These are phyloP conservation scores for Colletotrichum sp. DNA, from an alignment of 2,329 filamentous ascomycete species.

Conservation along the genomic window DNA sequence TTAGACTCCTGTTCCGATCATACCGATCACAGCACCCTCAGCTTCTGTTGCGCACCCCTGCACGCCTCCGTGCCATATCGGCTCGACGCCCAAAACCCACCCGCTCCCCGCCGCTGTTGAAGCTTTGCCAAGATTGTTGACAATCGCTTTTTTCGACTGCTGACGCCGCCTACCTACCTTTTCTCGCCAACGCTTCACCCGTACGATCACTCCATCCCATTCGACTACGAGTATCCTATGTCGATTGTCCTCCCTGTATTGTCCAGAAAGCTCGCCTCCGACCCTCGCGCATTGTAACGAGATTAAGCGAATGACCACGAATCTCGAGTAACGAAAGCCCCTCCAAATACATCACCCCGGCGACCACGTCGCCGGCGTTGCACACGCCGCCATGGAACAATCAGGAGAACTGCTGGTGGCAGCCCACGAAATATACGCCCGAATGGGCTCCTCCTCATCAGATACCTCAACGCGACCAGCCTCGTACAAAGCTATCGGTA, in stretches of 20 bases:
- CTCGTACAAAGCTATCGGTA: conserved; percentile 84
- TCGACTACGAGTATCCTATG: not conserved
- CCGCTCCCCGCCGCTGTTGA: not conserved
- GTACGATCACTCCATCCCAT: not conserved
- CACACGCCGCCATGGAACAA: conserved; percentile 10
- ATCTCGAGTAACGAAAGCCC: not conserved
- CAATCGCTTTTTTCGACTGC: not conserved
- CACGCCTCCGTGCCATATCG: not conserved
- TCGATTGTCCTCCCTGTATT: not conserved
- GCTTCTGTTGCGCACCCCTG: not conserved
- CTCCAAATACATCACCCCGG: conserved; percentile 3
- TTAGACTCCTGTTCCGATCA: not conserved
- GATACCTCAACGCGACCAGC: conserved; percentile 44
- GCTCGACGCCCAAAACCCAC: not conserved
- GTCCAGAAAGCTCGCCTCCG: not conserved
- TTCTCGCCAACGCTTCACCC: not conserved
- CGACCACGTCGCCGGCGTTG: conserved; percentile 11
- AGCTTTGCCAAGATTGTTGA: conserved; percentile 20
- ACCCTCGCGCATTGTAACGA: not conserved
- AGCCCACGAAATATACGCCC: conserved; percentile 19
- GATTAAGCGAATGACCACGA: conserved; percentile 7
- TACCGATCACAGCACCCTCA: not conserved
- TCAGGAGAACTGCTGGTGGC: conserved; percentile 9
- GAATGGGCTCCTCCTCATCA: conserved; percentile 12
- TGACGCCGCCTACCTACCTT: not conserved